phyloP scores from a whole-genome alignment of 305 asterid genomes.

The Solanum hybrid region DNA sequence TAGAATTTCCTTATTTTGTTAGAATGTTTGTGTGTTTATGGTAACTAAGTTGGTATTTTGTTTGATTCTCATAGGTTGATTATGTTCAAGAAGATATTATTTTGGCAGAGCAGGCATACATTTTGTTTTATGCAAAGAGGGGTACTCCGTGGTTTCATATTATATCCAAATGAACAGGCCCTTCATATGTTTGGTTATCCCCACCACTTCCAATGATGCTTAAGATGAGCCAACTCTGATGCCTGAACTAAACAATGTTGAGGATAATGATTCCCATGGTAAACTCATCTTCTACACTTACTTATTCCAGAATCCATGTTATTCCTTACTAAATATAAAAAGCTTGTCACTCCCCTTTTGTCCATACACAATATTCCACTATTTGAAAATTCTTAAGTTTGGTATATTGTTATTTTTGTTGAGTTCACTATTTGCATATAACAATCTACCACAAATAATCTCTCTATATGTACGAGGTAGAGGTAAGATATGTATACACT shows the following conservation, averaged over 20 bases:
- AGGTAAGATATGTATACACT: background rate
- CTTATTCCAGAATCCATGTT: too few species aligned
- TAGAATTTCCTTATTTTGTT: background rate
- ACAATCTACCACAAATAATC: background rate
- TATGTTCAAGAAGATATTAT: conserved; percentile 47
- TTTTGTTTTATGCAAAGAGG: conserved; percentile 62
- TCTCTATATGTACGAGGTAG: background rate
- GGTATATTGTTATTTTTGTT: background rate
- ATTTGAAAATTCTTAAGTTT: too few species aligned
- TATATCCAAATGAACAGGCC: conserved; percentile 38
- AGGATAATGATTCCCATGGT: background rate
- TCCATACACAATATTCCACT: background rate
- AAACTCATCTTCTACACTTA: background rate
- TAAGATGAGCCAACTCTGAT: background rate
- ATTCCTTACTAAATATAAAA: too few species aligned
- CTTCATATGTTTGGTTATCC: conserved; percentile 14
- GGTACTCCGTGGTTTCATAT: conserved; percentile 58
- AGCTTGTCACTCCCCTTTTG: too few species aligned
- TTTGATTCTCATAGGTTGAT: conserved; percentile 27
- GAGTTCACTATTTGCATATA: background rate
- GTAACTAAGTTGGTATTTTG: background rate
- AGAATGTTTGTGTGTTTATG: background rate
- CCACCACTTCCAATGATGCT: conserved; percentile 10
- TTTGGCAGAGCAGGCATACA: conserved; percentile 62
- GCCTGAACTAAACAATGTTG: too few species aligned